Percentiles rank a stretch among this genome's conserved stretches.
Conservation (phyloP, 345 rosid species). For the Eutrema japonicum region DNA sequence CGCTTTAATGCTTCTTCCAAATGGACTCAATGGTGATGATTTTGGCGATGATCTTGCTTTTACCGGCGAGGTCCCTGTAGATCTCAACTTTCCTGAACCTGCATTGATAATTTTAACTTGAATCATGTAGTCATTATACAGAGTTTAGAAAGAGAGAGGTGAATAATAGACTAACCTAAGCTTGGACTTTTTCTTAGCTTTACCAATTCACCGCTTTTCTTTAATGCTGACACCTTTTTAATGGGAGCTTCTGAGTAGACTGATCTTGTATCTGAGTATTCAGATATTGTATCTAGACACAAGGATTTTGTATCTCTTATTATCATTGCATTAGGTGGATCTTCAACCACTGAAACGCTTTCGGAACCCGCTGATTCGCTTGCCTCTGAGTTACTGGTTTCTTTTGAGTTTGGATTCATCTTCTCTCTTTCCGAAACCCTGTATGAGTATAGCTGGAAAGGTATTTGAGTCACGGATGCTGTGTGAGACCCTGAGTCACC, state of each 20-base stretch:
- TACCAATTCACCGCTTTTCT: constrained; percentile 40
- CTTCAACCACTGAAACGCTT: constrained; percentile 50
- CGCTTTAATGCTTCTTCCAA: constrained; percentile 42
- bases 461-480: constrained; percentile 56
- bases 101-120: constrained; percentile 16
- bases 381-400: constrained; percentile 41
- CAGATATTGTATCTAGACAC: constrained; percentile 48
- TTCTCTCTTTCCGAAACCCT: constrained; percentile 64
- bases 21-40: constrained; percentile 44
- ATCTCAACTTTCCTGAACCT: constrained; percentile 44
- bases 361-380: constrained; percentile 38
- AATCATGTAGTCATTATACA: neutral
- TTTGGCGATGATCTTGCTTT: constrained; percentile 40
- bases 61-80: constrained; percentile 37
- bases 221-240: constrained; percentile 36
- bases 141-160: neutral
- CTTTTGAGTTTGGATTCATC: constrained; percentile 42
- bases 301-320: constrained; percentile 49
- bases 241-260: constrained; percentile 37
- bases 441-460: constrained; percentile 79
- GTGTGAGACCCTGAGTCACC: constrained; percentile 38
- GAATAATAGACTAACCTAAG: constrained; percentile 24
- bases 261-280: constrained; percentile 50
- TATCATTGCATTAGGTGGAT: constrained; percentile 43
- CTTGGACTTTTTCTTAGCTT: constrained; percentile 46